These are phyloP conservation scores for Hanseniaspora guilliermondii DNA, from an alignment of 805 yeast genomes.

Conservation along the genomic window DNA sequence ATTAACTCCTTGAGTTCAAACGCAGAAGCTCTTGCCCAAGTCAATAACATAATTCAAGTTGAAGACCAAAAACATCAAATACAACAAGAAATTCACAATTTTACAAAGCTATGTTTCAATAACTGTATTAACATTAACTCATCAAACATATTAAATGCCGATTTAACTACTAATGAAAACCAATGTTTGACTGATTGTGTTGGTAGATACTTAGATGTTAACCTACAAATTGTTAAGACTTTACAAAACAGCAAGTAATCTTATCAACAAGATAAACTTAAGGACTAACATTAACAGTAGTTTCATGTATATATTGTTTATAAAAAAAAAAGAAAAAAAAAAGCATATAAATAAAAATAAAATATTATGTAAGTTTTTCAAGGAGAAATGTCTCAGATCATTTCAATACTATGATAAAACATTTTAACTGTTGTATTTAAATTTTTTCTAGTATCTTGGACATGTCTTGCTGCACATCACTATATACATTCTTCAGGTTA, in stretches of 20 bases:
- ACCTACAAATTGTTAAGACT: conserved; percentile 64
- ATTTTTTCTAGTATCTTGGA: background rate
- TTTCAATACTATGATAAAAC: too few relatives aligned
- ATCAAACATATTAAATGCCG: conserved; percentile 32
- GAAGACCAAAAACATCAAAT: conserved; percentile 82
- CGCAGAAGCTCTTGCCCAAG: conserved; percentile 12
- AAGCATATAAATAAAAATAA: background rate
- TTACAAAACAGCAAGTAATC: conserved; percentile 24
- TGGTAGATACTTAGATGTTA: conserved; percentile 75
- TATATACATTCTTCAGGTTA: background rate
- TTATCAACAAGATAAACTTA: background rate
- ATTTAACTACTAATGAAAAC: conserved; percentile 49
- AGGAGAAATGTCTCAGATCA: too few relatives aligned
- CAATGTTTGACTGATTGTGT: conserved; percentile 69
- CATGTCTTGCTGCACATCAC: background rate
- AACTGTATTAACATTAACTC: conserved; percentile 46
- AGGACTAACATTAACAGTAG: background rate
- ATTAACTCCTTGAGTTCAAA: conserved; percentile 9
- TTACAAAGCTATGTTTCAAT: conserved; percentile 83
- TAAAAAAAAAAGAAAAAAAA: background rate
- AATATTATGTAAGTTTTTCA: too few relatives aligned
- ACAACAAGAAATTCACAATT: conserved; percentile 72
- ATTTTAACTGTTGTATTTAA: background rate
- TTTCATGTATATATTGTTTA: background rate
- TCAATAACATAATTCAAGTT: conserved; percentile 22